Evolutionary conservation across 768 basidiomycete species (phyloP).

Genomic region (Floccularia luteovirens): DNA sequence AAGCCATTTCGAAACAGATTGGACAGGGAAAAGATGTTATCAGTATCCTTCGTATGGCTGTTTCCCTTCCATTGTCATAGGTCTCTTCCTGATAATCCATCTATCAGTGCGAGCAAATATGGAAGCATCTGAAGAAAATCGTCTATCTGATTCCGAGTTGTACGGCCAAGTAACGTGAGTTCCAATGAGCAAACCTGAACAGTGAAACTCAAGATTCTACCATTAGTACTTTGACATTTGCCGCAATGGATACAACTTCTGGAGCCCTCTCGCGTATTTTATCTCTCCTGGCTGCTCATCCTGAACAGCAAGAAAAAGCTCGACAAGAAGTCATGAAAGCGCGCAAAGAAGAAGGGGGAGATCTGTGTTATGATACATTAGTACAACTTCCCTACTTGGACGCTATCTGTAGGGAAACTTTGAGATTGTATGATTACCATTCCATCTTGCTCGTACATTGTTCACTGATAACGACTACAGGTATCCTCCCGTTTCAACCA

Average conservation of each 20-base stretch:
- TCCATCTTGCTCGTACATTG: neutral
- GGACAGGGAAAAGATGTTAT: conserved; percentile 38
- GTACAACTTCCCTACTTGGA: conserved; percentile 27
- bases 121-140: conserved; percentile 19
- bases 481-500: conserved; percentile 11
- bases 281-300: conserved; percentile 21
- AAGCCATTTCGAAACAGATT: conserved; percentile 21
- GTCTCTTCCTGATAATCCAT: neutral
- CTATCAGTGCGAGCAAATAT: conserved; percentile 26
- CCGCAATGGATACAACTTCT: conserved; percentile 38
- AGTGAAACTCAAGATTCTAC: neutral
- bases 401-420: conserved; percentile 28
- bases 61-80: neutral
- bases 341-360: conserved; percentile 7
- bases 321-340: conserved; percentile 25
- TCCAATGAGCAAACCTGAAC: neutral
- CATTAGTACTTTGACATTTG: conserved; percentile 20
- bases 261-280: conserved; percentile 27
- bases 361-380: conserved; percentile 28
- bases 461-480: conserved; percentile 4
- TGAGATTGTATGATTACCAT: conserved; percentile 22
- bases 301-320: conserved; percentile 23
- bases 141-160: conserved; percentile 23
- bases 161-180: conserved; percentile 25
- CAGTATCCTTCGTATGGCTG: conserved; percentile 32